phyloP scores from a whole-genome alignment of 371 early-diverging fungal genomes.

The Mucor indicus region DNA sequence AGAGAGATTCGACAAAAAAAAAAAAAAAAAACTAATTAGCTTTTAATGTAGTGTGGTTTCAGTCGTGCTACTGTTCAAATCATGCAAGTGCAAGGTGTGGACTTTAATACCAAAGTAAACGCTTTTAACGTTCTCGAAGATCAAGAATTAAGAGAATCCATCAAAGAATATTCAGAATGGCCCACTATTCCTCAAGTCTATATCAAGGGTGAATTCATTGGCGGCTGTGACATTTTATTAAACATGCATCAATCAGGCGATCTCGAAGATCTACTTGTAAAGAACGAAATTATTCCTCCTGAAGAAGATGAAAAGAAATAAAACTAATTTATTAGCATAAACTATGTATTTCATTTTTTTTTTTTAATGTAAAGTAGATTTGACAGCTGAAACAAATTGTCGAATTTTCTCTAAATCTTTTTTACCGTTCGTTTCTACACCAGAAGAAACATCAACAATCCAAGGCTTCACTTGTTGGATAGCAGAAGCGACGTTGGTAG shows the following conservation, averaged over 20 bases:
- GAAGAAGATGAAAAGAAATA: conserved; percentile 21
- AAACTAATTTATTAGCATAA: too few species aligned
- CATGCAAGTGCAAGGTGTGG: conserved; percentile 82
- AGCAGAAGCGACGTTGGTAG: conserved; percentile 77
- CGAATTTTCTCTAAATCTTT: conserved; percentile 71
- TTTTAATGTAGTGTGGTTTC: conserved; percentile 79
- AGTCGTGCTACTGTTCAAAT: conserved; percentile 90
- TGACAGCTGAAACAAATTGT: conserved; percentile 60
- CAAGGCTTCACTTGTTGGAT: conserved; percentile 69
- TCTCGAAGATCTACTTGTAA: conserved; percentile 78
- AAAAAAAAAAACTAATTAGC: background rate
- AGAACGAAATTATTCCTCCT: conserved; percentile 70
- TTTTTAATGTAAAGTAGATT: conserved; percentile 16
- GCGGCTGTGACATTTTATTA: conserved; percentile 94
- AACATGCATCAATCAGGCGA: conserved; percentile 92
- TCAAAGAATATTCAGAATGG: conserved; percentile 96
- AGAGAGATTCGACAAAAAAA: too few species aligned
- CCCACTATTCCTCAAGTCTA: conserved; percentile 99
- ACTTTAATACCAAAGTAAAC: conserved; percentile 59
- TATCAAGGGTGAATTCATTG: conserved; percentile 95
- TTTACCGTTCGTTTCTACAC: conserved; percentile 76
- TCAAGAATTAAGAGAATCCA: conserved; percentile 83
- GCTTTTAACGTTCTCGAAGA: conserved; percentile 89
- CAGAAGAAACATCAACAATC: conserved; percentile 93
- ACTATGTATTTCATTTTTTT: background rate